A percentile compares a stretch with the other conserved stretches of the same genome.
Evolutionary conservation across 352 stramenopile genomes (phyloP).

Genomic region (Phytophthora brassicae): DNA sequence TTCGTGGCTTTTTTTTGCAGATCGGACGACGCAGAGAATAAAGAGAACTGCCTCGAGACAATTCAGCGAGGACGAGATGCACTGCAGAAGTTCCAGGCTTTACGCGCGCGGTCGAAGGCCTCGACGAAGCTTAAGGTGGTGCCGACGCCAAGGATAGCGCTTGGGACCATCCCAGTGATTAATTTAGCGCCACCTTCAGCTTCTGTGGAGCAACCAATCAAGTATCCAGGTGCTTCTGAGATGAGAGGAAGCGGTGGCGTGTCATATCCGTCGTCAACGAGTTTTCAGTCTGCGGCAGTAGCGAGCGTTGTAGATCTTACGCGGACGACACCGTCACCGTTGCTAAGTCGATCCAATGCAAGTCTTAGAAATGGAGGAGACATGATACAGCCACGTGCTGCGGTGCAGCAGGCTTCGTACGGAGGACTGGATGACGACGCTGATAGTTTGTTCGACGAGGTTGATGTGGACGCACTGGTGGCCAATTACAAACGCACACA

Average conservation of each 20-base stretch:
- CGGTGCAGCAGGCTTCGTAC: slow-evolving; percentile 9
- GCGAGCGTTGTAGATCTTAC: slow-evolving; percentile 37
- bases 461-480: slow-evolving; percentile 61
- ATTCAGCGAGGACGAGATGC: slow-evolving; percentile 48
- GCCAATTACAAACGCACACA: slow-evolving; percentile 45
- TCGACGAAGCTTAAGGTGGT: slow-evolving; percentile 47
- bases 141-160: slow-evolving; percentile 39
- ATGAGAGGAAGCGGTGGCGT: background rate
- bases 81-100: slow-evolving; percentile 38
- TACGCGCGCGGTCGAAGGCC: slow-evolving; percentile 27
- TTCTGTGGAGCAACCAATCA: background rate
- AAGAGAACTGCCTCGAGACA: slow-evolving; percentile 48
- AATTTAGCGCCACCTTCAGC: slow-evolving; percentile 9
- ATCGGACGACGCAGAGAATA: slow-evolving; percentile 18
- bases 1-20: slow-evolving; percentile 10
- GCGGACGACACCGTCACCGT: background rate
- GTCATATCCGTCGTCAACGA: background rate
- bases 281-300: slow-evolving; percentile 1
- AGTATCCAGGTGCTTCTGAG: background rate
- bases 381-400: background rate
- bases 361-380: slow-evolving; percentile 5
- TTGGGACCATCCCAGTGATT: slow-evolving; percentile 30
- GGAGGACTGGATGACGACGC: slow-evolving; percentile 23
- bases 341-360: slow-evolving; percentile 2
- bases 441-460: slow-evolving; percentile 36